These are phyloP conservation scores for Teunomyces atbi DNA, from an alignment of 805 yeast genomes.

Conservation along the genomic window DNA sequence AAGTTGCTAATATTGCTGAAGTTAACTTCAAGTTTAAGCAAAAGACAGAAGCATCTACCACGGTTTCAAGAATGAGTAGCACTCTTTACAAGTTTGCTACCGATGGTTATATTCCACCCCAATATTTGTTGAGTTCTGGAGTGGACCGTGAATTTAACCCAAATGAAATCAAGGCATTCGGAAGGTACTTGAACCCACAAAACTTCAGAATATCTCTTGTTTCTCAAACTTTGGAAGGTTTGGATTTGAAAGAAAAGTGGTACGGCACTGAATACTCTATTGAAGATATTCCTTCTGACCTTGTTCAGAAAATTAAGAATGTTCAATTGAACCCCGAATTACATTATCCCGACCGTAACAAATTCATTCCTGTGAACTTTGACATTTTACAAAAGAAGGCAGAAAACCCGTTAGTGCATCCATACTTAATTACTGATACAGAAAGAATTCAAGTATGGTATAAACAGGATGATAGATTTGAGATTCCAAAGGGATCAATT, in stretches of 20 bases:
- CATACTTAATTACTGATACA: conserved; percentile 56
- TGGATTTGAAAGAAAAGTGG: conserved; percentile 69
- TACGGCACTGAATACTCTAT: conserved; percentile 80
- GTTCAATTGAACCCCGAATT: conserved; percentile 33
- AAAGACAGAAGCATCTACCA: conserved; percentile 66
- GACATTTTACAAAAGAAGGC: conserved; percentile 47
- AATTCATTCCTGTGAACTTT: conserved; percentile 79
- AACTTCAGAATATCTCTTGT: conserved; percentile 63
- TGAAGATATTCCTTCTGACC: conserved; percentile 40
- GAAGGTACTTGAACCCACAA: conserved; percentile 48
- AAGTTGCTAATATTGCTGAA: conserved; percentile 63
- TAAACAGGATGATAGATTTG: conserved; percentile 84
- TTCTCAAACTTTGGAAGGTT: conserved; percentile 46
- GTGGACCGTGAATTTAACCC: conserved; percentile 62
- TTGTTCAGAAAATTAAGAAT: conserved; percentile 32
- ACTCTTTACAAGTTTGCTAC: conserved; percentile 49
- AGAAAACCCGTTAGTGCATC: conserved; percentile 47
- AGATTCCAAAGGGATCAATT: conserved; percentile 82
- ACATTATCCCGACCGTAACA: conserved; percentile 70
- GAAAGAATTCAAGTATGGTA: conserved; percentile 69
- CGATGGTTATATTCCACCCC: conserved; percentile 54
- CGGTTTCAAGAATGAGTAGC: conserved; percentile 69
- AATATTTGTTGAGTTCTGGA: conserved; percentile 55
- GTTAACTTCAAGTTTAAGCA: conserved; percentile 79
- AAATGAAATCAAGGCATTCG: conserved; percentile 48